Evolutionary conservation across 2,329 filamentous ascomycete genomes (phyloP).

Genomic region (Calonectria montana): DNA sequence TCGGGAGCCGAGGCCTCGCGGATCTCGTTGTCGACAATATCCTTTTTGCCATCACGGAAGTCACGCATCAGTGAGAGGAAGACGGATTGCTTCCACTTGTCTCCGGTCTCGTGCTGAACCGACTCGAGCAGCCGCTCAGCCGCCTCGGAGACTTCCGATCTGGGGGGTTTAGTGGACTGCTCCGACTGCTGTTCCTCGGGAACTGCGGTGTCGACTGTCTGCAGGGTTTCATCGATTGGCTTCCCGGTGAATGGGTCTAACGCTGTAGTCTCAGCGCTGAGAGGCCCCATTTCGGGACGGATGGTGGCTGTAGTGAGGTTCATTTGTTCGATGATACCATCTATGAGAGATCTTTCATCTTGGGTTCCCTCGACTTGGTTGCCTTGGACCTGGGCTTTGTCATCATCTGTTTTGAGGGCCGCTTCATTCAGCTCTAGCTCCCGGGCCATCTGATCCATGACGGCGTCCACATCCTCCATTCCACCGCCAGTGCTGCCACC

Average conservation of each 20-base stretch:
- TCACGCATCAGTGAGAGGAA: constrained; percentile 59
- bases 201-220: constrained; percentile 23
- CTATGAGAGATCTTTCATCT: neutral
- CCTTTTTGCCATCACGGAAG: constrained; percentile 57
- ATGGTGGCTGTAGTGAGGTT: no score
- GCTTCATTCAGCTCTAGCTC: constrained; percentile 54
- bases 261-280: no score
- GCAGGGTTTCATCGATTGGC: neutral
- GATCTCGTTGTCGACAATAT: constrained; percentile 56
- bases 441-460: constrained; percentile 56
- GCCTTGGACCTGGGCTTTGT: neutral
- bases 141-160: constrained; percentile 55
- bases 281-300: no score
- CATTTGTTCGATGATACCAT: neutral
- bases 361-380: neutral
- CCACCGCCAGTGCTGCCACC: constrained; percentile 40
- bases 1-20: constrained; percentile 43
- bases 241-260: no score
- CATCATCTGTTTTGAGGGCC: constrained; percentile 38
- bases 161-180: constrained; percentile 34
- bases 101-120: constrained; percentile 57
- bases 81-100: constrained; percentile 60
- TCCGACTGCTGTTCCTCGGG: constrained; percentile 26
- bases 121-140: constrained; percentile 56
- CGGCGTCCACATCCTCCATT: constrained; percentile 55